Evolutionary conservation across 1,284 basidiomycete species (phyloP).

Genomic region (Cryptococcus maquisensis): DNA sequence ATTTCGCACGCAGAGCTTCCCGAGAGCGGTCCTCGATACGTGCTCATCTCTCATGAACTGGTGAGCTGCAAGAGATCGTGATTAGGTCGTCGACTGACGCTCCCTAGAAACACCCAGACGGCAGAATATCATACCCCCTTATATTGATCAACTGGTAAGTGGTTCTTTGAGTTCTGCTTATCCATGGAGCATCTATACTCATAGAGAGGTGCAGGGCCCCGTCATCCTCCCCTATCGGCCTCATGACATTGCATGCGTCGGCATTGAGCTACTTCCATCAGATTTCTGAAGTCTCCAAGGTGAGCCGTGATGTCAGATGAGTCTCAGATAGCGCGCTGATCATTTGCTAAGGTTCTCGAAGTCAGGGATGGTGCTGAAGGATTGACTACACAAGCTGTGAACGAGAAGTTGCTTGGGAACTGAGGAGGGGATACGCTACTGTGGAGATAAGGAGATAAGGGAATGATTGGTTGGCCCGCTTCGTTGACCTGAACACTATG

Average conservation of each 20-base stretch:
- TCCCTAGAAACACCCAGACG: conserved; percentile 64
- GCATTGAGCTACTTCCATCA: conserved; percentile 73
- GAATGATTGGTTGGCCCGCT: no score
- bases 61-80: conserved; percentile 21
- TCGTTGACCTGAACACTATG: no score
- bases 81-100: neutral
- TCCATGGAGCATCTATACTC: neutral
- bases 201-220: conserved; percentile 52
- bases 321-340: neutral
- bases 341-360: conserved; percentile 58
- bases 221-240: conserved; percentile 63
- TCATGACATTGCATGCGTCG: conserved; percentile 78
- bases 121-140: conserved; percentile 76
- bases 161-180: conserved; percentile 3
- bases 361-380: conserved; percentile 73
- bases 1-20: conserved; percentile 64
- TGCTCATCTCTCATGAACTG: conserved; percentile 77
- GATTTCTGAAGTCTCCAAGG: conserved; percentile 50
- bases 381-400: conserved; percentile 66
- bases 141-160: conserved; percentile 75
- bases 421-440: conserved; percentile 1
- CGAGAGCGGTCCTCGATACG: conserved; percentile 81
- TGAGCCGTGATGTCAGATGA: conserved; percentile 12
- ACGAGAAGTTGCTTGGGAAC: conserved; percentile 57
- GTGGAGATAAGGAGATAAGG: no score